Evolutionary conservation across 805 yeast species (phyloP).

Genomic region (Priceomyces castillae): DNA sequence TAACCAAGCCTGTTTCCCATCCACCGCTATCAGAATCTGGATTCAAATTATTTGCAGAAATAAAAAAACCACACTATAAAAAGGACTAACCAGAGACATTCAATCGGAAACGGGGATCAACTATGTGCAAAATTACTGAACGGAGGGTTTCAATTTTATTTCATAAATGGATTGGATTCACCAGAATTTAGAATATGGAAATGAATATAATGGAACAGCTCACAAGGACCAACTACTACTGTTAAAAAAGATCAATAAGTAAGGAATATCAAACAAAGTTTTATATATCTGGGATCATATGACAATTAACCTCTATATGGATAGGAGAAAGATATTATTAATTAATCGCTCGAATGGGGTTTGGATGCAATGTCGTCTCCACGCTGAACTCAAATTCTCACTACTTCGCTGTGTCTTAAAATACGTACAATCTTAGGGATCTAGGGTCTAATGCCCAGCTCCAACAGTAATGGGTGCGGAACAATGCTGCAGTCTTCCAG

Average conservation of each 20-base stretch:
- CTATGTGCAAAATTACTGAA: neutral
- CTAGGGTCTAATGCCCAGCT: neutral
- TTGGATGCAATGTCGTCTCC: too few species aligned
- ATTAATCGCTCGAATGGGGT: neutral
- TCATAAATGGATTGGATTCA: neutral
- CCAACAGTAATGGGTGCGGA: neutral
- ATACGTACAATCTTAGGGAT: neutral
- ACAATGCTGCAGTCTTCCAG: neutral
- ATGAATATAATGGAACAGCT: too few species aligned
- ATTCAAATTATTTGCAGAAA: too few species aligned
- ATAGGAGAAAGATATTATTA: neutral
- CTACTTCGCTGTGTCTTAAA: neutral
- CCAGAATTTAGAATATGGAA: neutral
- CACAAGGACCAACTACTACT: too few species aligned
- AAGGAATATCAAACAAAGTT: neutral
- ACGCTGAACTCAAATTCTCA: too few species aligned
- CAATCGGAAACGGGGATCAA: neutral
- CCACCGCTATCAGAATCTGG: neutral
- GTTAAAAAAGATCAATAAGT: too few species aligned
- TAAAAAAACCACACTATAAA: neutral
- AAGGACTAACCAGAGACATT: neutral
- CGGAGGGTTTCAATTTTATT: neutral
- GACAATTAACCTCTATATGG: neutral
- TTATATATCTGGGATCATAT: neutral
- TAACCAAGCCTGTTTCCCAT: neutral